A percentile compares a stretch with the other conserved stretches of the same genome.
Evolutionary conservation across 2,329 filamentous ascomycete genomes (phyloP).

Genomic region (Diatrype stigma): DNA sequence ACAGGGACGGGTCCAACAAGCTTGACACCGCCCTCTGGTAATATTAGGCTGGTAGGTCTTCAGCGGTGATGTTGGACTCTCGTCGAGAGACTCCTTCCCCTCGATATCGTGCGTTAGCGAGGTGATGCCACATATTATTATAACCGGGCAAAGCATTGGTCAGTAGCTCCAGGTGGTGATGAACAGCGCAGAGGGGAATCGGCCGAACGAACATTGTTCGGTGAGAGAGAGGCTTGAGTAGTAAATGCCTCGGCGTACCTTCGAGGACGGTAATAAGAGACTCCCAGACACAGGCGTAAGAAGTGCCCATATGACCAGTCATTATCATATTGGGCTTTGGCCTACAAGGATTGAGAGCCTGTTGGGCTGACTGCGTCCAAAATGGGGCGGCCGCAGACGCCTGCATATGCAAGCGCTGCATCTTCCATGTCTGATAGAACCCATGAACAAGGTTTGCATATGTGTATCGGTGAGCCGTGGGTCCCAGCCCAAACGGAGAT

Average conservation of each 20-base stretch:
- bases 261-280: not conserved
- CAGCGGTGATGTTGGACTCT: not conserved
- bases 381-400: not conserved
- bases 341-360: not conserved
- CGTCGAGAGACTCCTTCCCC: not conserved
- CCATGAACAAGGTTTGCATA: not conserved
- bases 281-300: not conserved
- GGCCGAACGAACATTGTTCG: not conserved
- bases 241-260: not conserved
- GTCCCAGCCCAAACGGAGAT: not conserved
- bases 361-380: not conserved
- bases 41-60: not conserved
- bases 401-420: not conserved
- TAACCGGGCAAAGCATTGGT: not conserved
- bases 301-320: not conserved
- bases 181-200: conserved; percentile 2
- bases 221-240: not conserved
- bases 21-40: not conserved
- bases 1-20: not conserved
- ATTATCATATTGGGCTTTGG: not conserved
- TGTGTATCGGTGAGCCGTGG: not conserved
- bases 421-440: not conserved
- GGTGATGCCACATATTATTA: not conserved
- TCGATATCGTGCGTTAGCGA: not conserved
- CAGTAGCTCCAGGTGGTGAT: conserved; percentile 5